Base-by-base conservation (phyloP, 306 rosid species). In the Notholithocarpus densiflorus region DNA sequence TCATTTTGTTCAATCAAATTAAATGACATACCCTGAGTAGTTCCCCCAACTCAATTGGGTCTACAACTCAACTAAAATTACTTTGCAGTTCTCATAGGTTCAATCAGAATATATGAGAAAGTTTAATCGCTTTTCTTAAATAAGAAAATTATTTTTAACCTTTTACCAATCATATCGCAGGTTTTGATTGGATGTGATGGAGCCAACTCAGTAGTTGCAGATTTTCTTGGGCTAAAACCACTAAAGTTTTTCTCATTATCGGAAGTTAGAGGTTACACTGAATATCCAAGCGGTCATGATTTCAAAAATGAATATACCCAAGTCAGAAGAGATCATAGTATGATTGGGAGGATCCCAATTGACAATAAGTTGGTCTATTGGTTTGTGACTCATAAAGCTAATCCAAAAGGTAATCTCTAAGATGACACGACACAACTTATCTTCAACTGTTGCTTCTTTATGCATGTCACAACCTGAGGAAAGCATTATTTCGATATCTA, bases 151-250 rank as follows among this genome's bases (percentile, higher is more conserved):
- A 11, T 72, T 20, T 53, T 72, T 5, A 18, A 52, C 17, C 26
- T 32, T 31, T 32, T 17, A 19, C 14, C 37, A 7, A 18, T 34
- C 51, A 66, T 66, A 19, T 66, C 5, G 3, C 71, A 83, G 78
- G 77, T 83, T 61, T 64, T 83, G 64, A 83, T 83, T 54, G 84
- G 87, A 71, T 83, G 81, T 21, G 87, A 83, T 54, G 83, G 83
- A 62, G 83, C 81, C 34, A 75, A 68, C 66, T 83, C 79, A 1
- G 52, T 61, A 1, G 83, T 79, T 20, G 83, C 81, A 5, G 71
- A 83, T 62, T 83, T 59, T 70, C 55, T 83, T 12, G 64, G 51
- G 65, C 71, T 83, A 13, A 75, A 79, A 13, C 83, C 81, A n/a
- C 57, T 31, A 40, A 61, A 71, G 70, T 13, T 55, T 8, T 70